Conservation (phyloP, 2,329 filamentous ascomycete genomes). For the Exophiala alcalophila region DNA sequence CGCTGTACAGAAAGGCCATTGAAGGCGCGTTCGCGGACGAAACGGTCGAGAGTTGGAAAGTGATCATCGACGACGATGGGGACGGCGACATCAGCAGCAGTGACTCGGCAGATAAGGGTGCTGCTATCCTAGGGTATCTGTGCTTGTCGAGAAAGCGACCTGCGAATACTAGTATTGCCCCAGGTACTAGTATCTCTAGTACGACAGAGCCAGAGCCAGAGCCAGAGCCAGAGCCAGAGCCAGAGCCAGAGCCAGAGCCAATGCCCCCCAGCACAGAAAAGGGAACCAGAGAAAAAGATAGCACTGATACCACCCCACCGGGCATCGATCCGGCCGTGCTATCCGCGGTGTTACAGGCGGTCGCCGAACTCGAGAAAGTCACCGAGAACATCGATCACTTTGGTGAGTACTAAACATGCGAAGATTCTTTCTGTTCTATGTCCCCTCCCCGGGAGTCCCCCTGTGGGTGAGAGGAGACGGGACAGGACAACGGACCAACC, state of each 20-base stretch:
- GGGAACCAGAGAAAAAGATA: neutral
- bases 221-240: too few species aligned
- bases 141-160: conserved; percentile 1
- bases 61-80: neutral
- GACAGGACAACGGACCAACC: too few species aligned
- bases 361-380: neutral
- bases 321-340: conserved; percentile 1
- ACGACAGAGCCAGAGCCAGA: too few species aligned
- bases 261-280: neutral
- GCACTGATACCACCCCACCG: too few species aligned
- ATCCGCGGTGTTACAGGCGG: neutral
- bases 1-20: neutral
- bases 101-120: too few species aligned
- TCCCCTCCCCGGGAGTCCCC: too few species aligned
- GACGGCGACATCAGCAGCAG: too few species aligned
- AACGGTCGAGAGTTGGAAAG: neutral
- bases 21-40: neutral
- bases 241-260: neutral
- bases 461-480: too few species aligned
- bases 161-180: too few species aligned
- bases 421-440: too few species aligned
- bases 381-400: neutral
- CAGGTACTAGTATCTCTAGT: too few species aligned
- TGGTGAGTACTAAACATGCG: too few species aligned
- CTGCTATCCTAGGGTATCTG: conserved; percentile 2